Conservation (phyloP, 208 protist species). For the Leishmania aethiopica region DNA sequence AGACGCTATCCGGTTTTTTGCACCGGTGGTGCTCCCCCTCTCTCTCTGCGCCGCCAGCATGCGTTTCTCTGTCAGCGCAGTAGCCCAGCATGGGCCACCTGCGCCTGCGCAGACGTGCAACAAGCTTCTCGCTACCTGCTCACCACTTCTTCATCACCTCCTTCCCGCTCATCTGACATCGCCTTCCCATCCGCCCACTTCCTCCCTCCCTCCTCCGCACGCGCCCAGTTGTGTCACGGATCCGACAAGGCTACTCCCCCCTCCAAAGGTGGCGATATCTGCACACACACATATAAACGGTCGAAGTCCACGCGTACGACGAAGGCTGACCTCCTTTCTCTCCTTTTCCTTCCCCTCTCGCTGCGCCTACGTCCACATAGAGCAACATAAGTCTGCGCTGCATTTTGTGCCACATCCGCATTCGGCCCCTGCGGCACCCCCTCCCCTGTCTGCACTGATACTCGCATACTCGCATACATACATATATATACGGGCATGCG, state of each 20-base stretch:
- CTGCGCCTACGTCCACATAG: neutral
- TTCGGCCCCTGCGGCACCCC: neutral
- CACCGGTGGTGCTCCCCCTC: neutral
- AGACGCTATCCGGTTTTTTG: neutral
- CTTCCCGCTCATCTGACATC: neutral
- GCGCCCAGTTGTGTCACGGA: neutral
- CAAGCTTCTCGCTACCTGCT: neutral
- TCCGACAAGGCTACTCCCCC: neutral
- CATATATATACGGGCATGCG: neutral
- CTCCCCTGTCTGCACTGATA: neutral
- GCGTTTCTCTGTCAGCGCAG: neutral
- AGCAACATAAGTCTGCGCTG: neutral
- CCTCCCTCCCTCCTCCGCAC: neutral
- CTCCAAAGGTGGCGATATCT: neutral
- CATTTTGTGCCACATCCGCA: neutral
- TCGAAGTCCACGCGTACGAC: neutral
- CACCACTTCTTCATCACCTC: neutral
- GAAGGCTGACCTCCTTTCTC: neutral
- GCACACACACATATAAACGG: slow-evolving; percentile 12
- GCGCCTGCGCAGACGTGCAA: neutral
- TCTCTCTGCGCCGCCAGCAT: neutral
- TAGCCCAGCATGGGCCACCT: neutral
- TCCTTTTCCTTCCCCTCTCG: neutral
- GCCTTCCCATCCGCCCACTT: neutral
- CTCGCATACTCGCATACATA: neutral